Evolutionary conservation across 108 stramenopile genomes (phyloP).

Genomic region (Pseudonitzschia multiseries): DNA sequence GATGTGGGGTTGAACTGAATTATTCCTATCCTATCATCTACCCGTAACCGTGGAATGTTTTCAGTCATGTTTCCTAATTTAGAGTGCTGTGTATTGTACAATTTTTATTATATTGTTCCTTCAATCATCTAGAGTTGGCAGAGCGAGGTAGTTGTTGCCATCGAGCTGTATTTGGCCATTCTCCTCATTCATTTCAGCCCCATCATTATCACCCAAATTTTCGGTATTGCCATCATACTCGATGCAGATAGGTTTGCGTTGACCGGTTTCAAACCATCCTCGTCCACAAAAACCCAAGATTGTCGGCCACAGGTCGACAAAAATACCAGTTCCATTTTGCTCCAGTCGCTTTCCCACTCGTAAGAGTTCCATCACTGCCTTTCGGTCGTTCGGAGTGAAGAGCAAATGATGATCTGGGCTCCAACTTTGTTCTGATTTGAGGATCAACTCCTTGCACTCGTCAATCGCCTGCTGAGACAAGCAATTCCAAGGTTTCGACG

Average conservation of each 20-base stretch:
- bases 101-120: not conserved
- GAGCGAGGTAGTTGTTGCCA: conserved; percentile 20
- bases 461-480: conserved; percentile 80
- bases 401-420: conserved; percentile 69
- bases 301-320: conserved; percentile 78
- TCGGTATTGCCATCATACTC: conserved; percentile 1
- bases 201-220: not conserved
- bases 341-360: conserved; percentile 82
- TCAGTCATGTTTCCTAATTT: not conserved
- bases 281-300: conserved; percentile 81
- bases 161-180: not conserved
- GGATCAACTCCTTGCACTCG: conserved; percentile 67
- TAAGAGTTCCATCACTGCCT: conserved; percentile 70
- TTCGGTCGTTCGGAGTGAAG: conserved; percentile 76
- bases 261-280: conserved; percentile 77
- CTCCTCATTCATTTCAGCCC: conserved; percentile 13
- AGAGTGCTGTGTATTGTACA: not conserved
- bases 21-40: not conserved
- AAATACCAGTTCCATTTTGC: conserved; percentile 65
- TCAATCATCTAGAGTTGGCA: conserved; percentile 16
- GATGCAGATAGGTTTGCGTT: not conserved
- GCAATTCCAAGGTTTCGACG: conserved; percentile 90
- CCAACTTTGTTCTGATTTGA: conserved; percentile 79
- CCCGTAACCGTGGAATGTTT: not conserved
- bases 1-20: not conserved